Evolutionary conservation across 108 stramenopile species (phyloP), one percentile per base, ranked within the genome.

Genomic region (Cyclotella baltica): DNA sequence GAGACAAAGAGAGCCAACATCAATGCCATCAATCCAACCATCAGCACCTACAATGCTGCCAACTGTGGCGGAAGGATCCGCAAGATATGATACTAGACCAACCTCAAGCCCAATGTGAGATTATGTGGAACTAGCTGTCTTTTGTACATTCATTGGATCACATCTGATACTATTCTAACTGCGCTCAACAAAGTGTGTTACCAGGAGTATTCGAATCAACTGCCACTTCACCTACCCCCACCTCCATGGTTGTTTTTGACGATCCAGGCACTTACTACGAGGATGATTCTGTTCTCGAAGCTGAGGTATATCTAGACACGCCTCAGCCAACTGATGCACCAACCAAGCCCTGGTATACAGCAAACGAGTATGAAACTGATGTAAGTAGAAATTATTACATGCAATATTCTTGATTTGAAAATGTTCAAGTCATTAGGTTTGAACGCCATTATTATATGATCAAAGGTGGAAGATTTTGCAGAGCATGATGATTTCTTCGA

Each of bases 401-500:
- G 25, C 11, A 56, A 11, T 27, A 23, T 22, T 5, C 55, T 56
- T 11, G 1, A 2, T 3, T 3, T 23, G 22, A n/a, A 2, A 18
- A 3, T 18, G 4, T 57, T 25, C 2, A n/a, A 16, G 19, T 48
- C 2, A 48, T 57, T 28, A n/a, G n/a, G n/a, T n/a, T n/a, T n/a
- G n/a, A n/a, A n/a, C n/a, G n/a, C n/a, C 4, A 57, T 3, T 57
- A 13, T 28, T 25, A 1, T 57, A 22, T 57, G 1, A 2, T 4
- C 2, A 25, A 4, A 62, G 61, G 61, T 62, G 61, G 61, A 62
- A 25, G 63, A 64, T 13, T 64, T 64, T 64, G 63, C 63, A 6
- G 61, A 63, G 55, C 31, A 48, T 31, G 70, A 78, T 59, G 70
- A 71, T 46, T 78, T 78, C 62, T 78, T 78, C 64, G 70, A 78